Evolutionary conservation across 768 basidiomycete genomes (phyloP), one percentile per base, ranked within the genome.

Genomic region (Fomitopsis pulvina): DNA sequence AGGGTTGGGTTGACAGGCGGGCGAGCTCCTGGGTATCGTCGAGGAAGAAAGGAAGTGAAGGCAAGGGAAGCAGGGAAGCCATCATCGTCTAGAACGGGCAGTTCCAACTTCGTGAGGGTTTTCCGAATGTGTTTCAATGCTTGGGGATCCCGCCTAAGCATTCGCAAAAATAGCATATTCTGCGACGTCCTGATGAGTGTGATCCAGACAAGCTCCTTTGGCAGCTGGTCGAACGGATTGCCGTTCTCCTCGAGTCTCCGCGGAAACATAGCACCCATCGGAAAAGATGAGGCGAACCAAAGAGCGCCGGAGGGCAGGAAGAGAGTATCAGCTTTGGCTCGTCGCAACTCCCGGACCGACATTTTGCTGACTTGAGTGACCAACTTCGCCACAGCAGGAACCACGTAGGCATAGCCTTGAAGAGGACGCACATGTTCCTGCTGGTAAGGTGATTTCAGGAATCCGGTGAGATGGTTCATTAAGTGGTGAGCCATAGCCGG

Each of bases 381-480:
- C 6, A 88, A 63, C 28, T 72, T 73, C 3, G 84, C 71, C 27
- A 89, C 65, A n/a, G 82, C 59, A 1, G 86, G 79, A 5, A 82
- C 63, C 10, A 71, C 66, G 48, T 75, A 71, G 4, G 79, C 77
- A 60, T 80, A 85, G 30, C 75, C 72, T 25, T 66, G 64, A 14
- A 86, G 66, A 10, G 76, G 62, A 32, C 78, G 71, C 1, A 58
- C 48, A 9, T 65, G 62, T 1, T 76, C 76, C 4, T 64, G 52
- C 39, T 78, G 70, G 29, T 74, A 72, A 20, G 79, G 65, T 28
- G 71, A 66, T 59, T 84, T 86, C 54, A 91, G 62, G 49, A 80
- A 82, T 1, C 87, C 87, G 10, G 80, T 75, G 6, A 89, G 63
- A 57, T 83, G 76, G 59, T 87, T 88, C 68, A 88, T 82, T 18